These are phyloP conservation scores for Bipolaris sorokiniana DNA, from an alignment of 2,329 filamentous ascomycete species.

Conservation along the genomic window DNA sequence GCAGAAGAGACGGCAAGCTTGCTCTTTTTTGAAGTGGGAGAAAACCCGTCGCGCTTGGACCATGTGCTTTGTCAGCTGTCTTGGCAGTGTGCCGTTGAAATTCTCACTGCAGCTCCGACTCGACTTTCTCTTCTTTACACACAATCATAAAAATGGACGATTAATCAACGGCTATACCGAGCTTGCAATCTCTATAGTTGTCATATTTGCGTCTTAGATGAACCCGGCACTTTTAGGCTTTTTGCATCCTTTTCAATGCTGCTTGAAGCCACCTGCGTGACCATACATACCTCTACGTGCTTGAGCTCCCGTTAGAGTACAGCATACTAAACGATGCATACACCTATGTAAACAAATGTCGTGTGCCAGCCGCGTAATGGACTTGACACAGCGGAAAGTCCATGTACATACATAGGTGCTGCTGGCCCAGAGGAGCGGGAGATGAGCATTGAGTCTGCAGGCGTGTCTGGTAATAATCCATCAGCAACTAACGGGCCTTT, in stretches of 20 bases:
- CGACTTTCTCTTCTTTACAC: slow-evolving; percentile 39
- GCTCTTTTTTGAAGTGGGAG: slow-evolving; percentile 8
- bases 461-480: background rate
- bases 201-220: slow-evolving; percentile 56
- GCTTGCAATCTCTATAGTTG: slow-evolving; percentile 47
- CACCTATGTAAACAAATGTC: too few species aligned
- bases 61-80: slow-evolving; percentile 18
- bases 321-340: too few species aligned
- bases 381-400: background rate
- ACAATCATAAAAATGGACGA: slow-evolving; percentile 52
- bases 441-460: too few species aligned
- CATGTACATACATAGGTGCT: background rate
- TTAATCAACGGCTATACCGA: slow-evolving; percentile 54
- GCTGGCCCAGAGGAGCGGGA: too few species aligned
- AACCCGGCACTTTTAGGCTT: slow-evolving; percentile 48
- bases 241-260: slow-evolving; percentile 39
- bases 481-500: background rate
- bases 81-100: slow-evolving; percentile 31
- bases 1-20: slow-evolving; percentile 9
- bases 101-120: slow-evolving; percentile 19
- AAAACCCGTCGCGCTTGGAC: slow-evolving; percentile 25
- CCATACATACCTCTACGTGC: slow-evolving; percentile 36
- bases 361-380: too few species aligned
- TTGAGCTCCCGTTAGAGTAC: background rate
- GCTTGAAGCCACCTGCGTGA: slow-evolving; percentile 50